Evolutionary conservation across 1,139 yeast species (phyloP).

Genomic region (Hyphopichia buzzinii): DNA sequence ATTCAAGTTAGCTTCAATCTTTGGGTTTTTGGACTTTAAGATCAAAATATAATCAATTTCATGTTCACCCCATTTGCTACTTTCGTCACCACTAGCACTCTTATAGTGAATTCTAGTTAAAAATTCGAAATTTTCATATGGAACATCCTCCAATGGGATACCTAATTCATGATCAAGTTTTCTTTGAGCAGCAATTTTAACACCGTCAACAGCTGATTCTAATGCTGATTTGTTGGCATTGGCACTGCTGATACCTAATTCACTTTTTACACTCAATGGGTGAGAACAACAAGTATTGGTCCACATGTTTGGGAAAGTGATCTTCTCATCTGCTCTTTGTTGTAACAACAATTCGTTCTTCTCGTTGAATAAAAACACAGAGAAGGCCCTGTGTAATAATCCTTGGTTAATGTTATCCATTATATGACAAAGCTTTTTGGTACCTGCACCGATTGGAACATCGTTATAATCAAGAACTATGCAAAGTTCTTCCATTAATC

Average conservation of each 20-base stretch:
- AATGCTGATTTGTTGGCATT: background rate
- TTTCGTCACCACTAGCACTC: slow-evolving; percentile 67
- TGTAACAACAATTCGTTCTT: slow-evolving; percentile 78
- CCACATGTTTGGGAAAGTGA: slow-evolving; percentile 96
- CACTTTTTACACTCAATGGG: slow-evolving; percentile 82
- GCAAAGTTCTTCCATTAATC: slow-evolving; percentile 94
- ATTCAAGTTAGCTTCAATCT: slow-evolving; percentile 58
- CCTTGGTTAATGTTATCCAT: slow-evolving; percentile 87
- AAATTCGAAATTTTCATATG: slow-evolving; percentile 69
- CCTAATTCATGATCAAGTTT: slow-evolving; percentile 93
- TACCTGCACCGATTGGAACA: slow-evolving; percentile 85
- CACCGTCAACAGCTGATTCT: slow-evolving; percentile 72
- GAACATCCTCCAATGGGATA: slow-evolving; percentile 60
- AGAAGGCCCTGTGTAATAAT: slow-evolving; percentile 89
- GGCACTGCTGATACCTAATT: slow-evolving; percentile 52
- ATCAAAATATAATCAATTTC: slow-evolving; percentile 94
- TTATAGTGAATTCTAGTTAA: slow-evolving; percentile 93
- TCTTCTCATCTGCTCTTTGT: slow-evolving; percentile 93
- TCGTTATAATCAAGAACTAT: slow-evolving; percentile 89
- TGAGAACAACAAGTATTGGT: slow-evolving; percentile 99
- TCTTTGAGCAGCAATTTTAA: slow-evolving; percentile 84
- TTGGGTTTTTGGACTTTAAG: slow-evolving; percentile 58
- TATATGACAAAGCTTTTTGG: slow-evolving; percentile 88
- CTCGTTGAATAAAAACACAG: slow-evolving; percentile 84
- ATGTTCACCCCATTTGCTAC: slow-evolving; percentile 95